These are phyloP conservation scores for Zopfia rhizophila DNA, from an alignment of 2,329 filamentous ascomycete genomes.

Conservation along the genomic window DNA sequence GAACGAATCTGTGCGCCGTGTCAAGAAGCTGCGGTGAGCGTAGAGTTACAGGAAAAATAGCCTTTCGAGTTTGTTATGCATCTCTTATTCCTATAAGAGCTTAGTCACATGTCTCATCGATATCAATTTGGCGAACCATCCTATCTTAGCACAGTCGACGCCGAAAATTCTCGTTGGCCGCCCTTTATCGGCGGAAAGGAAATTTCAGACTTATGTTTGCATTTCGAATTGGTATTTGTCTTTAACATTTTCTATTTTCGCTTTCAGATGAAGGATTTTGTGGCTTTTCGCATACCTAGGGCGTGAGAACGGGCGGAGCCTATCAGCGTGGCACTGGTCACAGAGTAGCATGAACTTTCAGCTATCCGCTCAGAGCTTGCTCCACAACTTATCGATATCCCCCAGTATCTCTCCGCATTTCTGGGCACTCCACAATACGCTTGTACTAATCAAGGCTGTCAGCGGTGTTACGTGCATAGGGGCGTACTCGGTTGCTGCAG, in stretches of 20 bases:
- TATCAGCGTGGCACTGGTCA: conserved; percentile 27
- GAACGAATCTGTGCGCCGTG: no score
- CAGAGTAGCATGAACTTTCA: conserved; percentile 29
- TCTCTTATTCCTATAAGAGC: conserved; percentile 15
- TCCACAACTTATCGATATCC: conserved; percentile 40
- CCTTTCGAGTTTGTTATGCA: conserved; percentile 5
- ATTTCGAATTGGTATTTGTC: no score
- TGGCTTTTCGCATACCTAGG: conserved; percentile 16
- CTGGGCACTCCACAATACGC: conserved; percentile 38
- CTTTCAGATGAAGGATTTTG: no score
- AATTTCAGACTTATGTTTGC: no score
- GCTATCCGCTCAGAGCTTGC: conserved; percentile 26
- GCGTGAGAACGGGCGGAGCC: conserved; percentile 10
- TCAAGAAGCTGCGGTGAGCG: conserved; percentile 21
- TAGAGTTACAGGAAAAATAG: conserved; percentile 6
- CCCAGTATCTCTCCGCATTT: conserved; percentile 34
- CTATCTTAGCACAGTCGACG: conserved; percentile 4
- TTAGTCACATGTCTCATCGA: conserved; percentile 16
- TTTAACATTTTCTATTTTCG: no score
- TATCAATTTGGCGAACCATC: conserved; percentile 11
- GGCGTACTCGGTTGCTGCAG: conserved; percentile 12
- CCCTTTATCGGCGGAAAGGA: conserved; percentile 1
- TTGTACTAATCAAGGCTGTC: conserved; percentile 36
- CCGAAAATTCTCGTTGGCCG: no score
- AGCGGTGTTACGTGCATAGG: conserved; percentile 32